A percentile compares a stretch with the other conserved stretches of the same genome.
These are phyloP conservation scores for Viridothelium virens DNA, from an alignment of 495 filamentous ascomycete species.

Conservation along the genomic window DNA sequence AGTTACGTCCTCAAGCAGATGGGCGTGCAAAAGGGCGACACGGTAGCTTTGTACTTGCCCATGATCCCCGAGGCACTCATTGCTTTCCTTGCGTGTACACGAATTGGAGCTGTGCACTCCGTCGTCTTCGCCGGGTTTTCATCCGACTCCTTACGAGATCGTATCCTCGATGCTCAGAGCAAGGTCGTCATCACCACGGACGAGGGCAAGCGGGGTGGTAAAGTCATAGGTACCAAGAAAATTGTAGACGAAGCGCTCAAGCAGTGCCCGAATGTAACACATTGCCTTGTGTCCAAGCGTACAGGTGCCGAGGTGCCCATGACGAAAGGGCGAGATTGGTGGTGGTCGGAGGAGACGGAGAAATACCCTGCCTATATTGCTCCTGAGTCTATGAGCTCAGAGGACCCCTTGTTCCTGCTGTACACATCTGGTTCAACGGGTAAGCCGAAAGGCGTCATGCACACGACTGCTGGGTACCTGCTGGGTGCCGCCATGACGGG, in stretches of 20 bases:
- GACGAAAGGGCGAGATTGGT: slow-evolving; percentile 81
- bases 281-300: slow-evolving; percentile 87
- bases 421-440: slow-evolving; percentile 98
- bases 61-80: slow-evolving; percentile 97
- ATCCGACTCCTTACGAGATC: slow-evolving; percentile 90
- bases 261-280: slow-evolving; percentile 84
- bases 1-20: slow-evolving; percentile 83
- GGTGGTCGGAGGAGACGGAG: slow-evolving; percentile 98
- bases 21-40: slow-evolving; percentile 96
- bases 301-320: slow-evolving; percentile 88
- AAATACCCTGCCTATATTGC: slow-evolving; percentile 89
- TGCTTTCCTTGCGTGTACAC: slow-evolving; percentile 80
- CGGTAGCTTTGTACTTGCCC: slow-evolving; percentile 92
- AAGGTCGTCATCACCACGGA: slow-evolving; percentile 94
- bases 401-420: slow-evolving; percentile 94
- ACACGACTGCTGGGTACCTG: slow-evolving; percentile 92
- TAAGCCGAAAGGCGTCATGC: slow-evolving; percentile 98
- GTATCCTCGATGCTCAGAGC: slow-evolving; percentile 81
- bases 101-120: slow-evolving; percentile 95
- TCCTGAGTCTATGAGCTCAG: slow-evolving; percentile 78
- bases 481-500: slow-evolving; percentile 86
- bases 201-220: slow-evolving; percentile 95
- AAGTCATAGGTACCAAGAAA: slow-evolving; percentile 97
- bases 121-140: slow-evolving; percentile 99
- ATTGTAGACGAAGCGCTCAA: slow-evolving; percentile 98